Base-by-base conservation (phyloP, 768 basidiomycete species). In the Vararia minispora region DNA sequence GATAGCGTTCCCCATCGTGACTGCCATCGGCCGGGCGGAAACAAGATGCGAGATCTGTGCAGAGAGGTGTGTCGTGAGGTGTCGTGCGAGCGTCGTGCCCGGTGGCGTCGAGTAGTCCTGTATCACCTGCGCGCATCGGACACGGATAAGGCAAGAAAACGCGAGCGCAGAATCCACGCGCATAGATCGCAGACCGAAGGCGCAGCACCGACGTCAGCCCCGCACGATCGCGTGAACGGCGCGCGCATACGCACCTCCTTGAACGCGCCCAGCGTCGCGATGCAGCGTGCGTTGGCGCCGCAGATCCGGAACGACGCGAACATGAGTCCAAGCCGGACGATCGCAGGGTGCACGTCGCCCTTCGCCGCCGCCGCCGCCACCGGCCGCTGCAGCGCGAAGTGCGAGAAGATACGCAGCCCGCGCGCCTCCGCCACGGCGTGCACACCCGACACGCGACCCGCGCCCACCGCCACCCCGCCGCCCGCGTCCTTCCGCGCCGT, bases 281-380 rank as follows among this genome's bases (percentile, higher is more conserved):
- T 92, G 52, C 90, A 92, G 43, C 95, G 69, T 5, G 95, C 94
- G 58, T 99, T 98, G 11, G 91, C 86, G 6, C 95, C 95, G 34
- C 81, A 79, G 47, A 98, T 83, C 57, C 79, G 80, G 63, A 98
- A 97, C 49, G 84, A 79, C 6, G 87, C 76, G 61, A 97, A 94
- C 46, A 91, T 77, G 22, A 97, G 66, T 8, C 87, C 92, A 7
- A 97, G 75, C 37, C 83, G 71, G 41, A 90, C 65, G 49, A 98
- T 79, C 14, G 75, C 76, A 21, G 92, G 95, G 55, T 98, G 95
- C 28, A 98, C 84, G 51, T 88, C 82, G 27, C 85, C 85, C 55
- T 90, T 88, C 39, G 71, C 65, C 28, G 64, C 62, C 48, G 53
- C 51, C 20, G 62, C 63, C 46, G 48, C 50, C 13, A 56, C 55